Percentiles rank a stretch among this genome's conserved stretches.
Evolutionary conservation across 805 yeast species (phyloP).

Genomic region (Candida nitratophila): DNA sequence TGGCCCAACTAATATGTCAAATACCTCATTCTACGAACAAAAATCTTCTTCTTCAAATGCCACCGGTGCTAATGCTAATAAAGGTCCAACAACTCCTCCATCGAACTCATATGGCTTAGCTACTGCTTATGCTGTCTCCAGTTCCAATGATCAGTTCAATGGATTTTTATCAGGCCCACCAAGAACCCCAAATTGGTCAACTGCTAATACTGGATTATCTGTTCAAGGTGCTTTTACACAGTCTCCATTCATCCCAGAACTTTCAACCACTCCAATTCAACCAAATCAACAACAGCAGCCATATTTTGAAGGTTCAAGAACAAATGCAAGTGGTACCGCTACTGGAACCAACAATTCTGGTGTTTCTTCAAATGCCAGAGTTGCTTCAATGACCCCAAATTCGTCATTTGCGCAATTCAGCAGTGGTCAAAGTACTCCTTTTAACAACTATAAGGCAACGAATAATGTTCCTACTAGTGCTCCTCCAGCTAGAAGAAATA

Average conservation of each 20-base stretch:
- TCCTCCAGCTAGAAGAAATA: conserved; percentile 15
- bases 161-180: conserved; percentile 11
- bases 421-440: conserved; percentile 15
- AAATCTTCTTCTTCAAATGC: conserved; percentile 7
- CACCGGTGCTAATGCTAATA: conserved; percentile 2
- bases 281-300: conserved; percentile 5
- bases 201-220: conserved; percentile 5
- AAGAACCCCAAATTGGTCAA: conserved; percentile 30
- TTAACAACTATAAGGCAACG: conserved; percentile 9
- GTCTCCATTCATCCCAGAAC: conserved; percentile 12
- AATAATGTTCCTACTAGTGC: conserved; percentile 13
- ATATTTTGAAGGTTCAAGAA: neutral
- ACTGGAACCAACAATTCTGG: conserved; percentile 1
- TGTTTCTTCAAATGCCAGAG: neutral
- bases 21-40: conserved; percentile 6
- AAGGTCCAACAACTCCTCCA: conserved; percentile 7
- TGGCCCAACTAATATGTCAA: neutral
- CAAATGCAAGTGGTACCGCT: neutral
- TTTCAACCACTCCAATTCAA: conserved; percentile 13
- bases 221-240: conserved; percentile 11
- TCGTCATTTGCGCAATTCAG: conserved; percentile 11
- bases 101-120: conserved; percentile 1
- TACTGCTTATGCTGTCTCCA: conserved; percentile 1
- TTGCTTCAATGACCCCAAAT: conserved; percentile 13
- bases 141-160: neutral